Base-by-base conservation (phyloP, 805 yeast genomes). In the Ogataea zsoltii region DNA sequence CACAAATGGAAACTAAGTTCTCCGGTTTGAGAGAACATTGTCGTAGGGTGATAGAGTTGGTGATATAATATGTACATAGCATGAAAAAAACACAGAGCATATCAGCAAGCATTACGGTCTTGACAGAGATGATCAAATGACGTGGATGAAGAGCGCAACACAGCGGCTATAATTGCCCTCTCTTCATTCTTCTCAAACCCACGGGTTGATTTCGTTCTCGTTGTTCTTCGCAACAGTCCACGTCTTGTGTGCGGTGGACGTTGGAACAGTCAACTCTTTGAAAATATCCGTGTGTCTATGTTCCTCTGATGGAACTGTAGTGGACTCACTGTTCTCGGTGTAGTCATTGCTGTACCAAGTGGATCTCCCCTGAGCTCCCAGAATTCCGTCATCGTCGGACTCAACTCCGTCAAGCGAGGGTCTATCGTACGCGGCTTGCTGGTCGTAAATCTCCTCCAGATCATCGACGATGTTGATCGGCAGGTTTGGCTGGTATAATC, bases 391-490 rank as follows among this genome's bases (percentile, higher is more conserved):
- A 10, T 46, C 54, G 7, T 56, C 49, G 17, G 42, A 31, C 17
- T 39, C 48, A 11, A 35, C 31, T 9, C 25, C 39, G 12, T 47
- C 51, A 3, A 29, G 3, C 14, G 41, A 51, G 57, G 13, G 33
- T 51, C 54, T 28, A 26, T 60, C 62, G 29, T 60, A 52, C 33
- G 58, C 50, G 14, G 44, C 48, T 23, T 46, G 56, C 33, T 68
- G 73, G 43, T 79, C 85, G 48, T 75, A 78, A 17, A 85, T 72
- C 44, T 81, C 87, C 53, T 86, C 96, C 29, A 88, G 67, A 42
- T 78, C 80, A 59, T 88, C 96, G 45, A 84, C 66, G 11, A 89
- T 71, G 14, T 79, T 80, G 16, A 80, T 66, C 0, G 96, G 92
- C 38, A 90, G 65, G 17, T 79, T 68, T 1, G 97, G 97, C 60